phyloP scores from a whole-genome alignment of 176 grass and related monocot species.

The bread wheat (Triticum aestivum) region DNA sequence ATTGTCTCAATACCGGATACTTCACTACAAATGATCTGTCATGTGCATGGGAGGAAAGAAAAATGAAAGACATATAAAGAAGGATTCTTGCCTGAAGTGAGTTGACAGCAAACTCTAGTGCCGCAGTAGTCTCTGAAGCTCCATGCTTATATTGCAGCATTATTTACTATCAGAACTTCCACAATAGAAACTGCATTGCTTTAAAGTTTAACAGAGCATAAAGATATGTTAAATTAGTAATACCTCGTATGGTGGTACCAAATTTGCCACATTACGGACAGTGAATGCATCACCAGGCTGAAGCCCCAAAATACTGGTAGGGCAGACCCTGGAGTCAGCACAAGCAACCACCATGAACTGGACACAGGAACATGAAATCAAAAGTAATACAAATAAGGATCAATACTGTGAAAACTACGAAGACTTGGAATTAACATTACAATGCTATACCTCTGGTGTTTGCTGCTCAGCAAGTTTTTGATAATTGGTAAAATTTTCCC shows the following conservation, averaged over 20 bases:
- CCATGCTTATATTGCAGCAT: slow-evolving; percentile 58
- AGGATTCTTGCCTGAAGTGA: slow-evolving; percentile 51
- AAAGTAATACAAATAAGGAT: slow-evolving; percentile 13
- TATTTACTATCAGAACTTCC: slow-evolving; percentile 23
- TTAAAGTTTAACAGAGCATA: slow-evolving; percentile 3
- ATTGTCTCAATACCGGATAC: slow-evolving; percentile 3
- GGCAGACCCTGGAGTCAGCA: slow-evolving; percentile 90
- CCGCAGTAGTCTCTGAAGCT: slow-evolving; percentile 82
- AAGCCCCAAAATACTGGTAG: slow-evolving; percentile 77
- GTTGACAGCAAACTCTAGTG: slow-evolving; percentile 83
- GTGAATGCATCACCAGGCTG: slow-evolving; percentile 93
- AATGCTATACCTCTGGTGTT: slow-evolving; percentile 69
- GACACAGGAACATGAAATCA: slow-evolving; percentile 39
- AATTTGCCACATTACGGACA: slow-evolving; percentile 90
- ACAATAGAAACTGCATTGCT: background rate
- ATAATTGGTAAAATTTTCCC: slow-evolving; percentile 59
- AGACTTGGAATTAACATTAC: background rate
- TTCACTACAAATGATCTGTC: background rate
- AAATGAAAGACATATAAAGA: slow-evolving; percentile 5
- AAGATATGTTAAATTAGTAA: background rate
- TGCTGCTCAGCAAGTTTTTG: slow-evolving; percentile 67
- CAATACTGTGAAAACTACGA: background rate
- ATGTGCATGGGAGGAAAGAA: background rate
- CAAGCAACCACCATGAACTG: slow-evolving; percentile 98
- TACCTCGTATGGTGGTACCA: slow-evolving; percentile 88